phyloP scores from a whole-genome alignment of 192 early-diverging fungal species.

The Entophlyctis luteolus region DNA sequence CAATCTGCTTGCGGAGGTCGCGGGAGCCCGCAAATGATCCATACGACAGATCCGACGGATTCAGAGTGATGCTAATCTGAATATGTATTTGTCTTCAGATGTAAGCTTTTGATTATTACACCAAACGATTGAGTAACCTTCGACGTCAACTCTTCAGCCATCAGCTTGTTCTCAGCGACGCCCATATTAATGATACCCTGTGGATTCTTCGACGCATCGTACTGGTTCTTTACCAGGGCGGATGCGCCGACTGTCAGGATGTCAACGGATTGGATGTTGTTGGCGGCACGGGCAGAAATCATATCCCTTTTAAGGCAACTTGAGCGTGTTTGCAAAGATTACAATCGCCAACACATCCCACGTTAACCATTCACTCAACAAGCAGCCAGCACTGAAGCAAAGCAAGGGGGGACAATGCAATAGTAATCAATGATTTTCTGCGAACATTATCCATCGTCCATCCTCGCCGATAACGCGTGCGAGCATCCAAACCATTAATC shows the following conservation, averaged over 20 bases:
- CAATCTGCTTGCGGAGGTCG: constrained; percentile 55
- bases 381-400: no score
- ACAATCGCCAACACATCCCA: no score
- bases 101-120: neutral
- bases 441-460: no score
- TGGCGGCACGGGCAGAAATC: neutral
- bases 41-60: constrained; percentile 30
- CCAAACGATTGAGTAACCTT: constrained; percentile 43
- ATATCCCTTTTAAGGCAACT: no score
- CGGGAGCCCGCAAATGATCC: constrained; percentile 51
- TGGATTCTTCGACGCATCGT: constrained; percentile 48
- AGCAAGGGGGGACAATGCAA: no score
- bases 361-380: no score
- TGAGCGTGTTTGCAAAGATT: no score
- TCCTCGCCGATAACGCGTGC: no score
- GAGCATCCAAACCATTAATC: no score
- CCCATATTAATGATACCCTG: constrained; percentile 77
- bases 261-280: neutral
- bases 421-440: no score
- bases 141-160: constrained; percentile 48
- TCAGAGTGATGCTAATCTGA: constrained; percentile 2
- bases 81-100: constrained; percentile 3
- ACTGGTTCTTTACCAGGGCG: constrained; percentile 12
- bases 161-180: constrained; percentile 73
- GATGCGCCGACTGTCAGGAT: neutral